Conservation (phyloP, 805 yeast genomes). For the Debaryomyces castellii region DNA sequence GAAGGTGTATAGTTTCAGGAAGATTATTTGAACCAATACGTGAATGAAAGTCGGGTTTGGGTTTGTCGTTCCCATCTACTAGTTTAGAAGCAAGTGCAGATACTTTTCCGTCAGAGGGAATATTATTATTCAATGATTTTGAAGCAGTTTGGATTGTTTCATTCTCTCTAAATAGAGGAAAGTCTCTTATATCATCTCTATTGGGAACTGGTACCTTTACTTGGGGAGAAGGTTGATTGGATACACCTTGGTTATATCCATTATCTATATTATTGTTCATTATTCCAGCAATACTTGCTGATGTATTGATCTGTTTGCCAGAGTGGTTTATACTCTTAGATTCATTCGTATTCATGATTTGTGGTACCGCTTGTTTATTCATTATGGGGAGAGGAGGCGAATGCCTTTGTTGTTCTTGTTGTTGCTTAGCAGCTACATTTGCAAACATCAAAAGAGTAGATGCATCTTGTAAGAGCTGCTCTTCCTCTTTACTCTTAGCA, state of each 20-base stretch:
- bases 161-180: not conserved
- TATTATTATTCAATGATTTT: not conserved
- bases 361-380: not conserved
- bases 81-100: not conserved
- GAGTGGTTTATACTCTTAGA: not conserved
- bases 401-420: slow-evolving; percentile 16
- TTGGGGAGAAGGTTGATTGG: slow-evolving; percentile 7
- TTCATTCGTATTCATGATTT: not conserved
- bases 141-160: not conserved
- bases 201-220: slow-evolving; percentile 3
- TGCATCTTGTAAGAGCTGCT: slow-evolving; percentile 56
- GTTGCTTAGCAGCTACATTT: slow-evolving; percentile 49
- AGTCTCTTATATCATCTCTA: not conserved
- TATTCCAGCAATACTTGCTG: not conserved
- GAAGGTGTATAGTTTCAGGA: not conserved
- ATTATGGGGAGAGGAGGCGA: slow-evolving; percentile 5
- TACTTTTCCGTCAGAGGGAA: not conserved
- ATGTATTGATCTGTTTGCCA: not conserved
- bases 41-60: not conserved
- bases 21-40: not conserved
- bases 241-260: not conserved
- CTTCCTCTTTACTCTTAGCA: slow-evolving; percentile 22
- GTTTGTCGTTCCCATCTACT: not conserved
- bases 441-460: slow-evolving; percentile 63
- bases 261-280: not conserved